These are phyloP conservation scores for Hibiscus syriacus DNA, from an alignment of 345 rosid species.

Conservation along the genomic window DNA sequence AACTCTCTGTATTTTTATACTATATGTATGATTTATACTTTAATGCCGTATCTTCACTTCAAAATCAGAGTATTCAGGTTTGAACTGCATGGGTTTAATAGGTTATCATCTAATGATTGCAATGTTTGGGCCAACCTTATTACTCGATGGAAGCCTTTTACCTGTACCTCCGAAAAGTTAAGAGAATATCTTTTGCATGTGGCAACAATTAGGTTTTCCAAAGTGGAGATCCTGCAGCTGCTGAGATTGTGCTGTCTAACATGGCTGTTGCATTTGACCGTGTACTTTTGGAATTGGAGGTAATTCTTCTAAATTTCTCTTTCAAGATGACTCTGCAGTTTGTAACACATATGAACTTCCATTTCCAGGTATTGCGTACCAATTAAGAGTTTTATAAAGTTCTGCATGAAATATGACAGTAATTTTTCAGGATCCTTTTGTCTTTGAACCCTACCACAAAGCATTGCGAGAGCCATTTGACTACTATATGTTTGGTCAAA, in stretches of 20 bases:
- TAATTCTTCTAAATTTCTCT: constrained; percentile 22
- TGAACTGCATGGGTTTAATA: neutral
- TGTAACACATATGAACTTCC: neutral
- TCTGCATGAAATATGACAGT: constrained; percentile 19
- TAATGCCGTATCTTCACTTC: neutral
- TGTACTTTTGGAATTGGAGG: constrained; percentile 79
- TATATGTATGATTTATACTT: neutral
- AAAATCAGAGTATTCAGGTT: neutral
- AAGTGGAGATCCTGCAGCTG: constrained; percentile 59
- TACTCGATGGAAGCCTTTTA: neutral
- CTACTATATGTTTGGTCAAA: constrained; percentile 91
- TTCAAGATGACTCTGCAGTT: constrained; percentile 12
- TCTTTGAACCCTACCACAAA: constrained; percentile 70
- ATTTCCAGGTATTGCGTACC: neutral
- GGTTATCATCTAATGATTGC: neutral
- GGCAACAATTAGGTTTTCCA: constrained; percentile 46
- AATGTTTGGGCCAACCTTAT: neutral
- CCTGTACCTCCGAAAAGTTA: neutral
- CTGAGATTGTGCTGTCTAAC: constrained; percentile 67
- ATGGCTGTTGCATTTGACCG: constrained; percentile 81
- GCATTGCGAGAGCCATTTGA: constrained; percentile 90
- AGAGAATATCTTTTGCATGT: neutral
- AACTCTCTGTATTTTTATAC: neutral
- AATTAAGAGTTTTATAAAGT: constrained; percentile 9
- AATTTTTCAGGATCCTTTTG: constrained; percentile 65